Evolutionary conservation across 2,329 filamentous ascomycete species (phyloP), one percentile per base, ranked within the genome.

Genomic region (Thielaviopsis punctulata): DNA sequence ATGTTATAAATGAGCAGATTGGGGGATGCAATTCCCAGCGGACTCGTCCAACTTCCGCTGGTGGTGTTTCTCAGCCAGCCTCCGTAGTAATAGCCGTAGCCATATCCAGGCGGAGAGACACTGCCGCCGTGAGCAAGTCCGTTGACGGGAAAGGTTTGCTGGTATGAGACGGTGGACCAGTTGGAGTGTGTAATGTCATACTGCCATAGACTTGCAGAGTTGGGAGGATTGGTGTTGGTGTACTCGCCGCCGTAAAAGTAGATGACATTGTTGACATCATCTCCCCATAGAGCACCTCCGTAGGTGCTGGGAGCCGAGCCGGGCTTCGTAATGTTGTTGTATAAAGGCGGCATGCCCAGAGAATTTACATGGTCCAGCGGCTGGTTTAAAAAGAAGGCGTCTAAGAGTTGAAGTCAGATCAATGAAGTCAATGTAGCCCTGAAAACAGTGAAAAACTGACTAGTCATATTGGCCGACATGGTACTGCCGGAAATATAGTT

Each of bases 241-340:
- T 72, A 78, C 56, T 80, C 73, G 45, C 79, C 79, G 10, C 79
- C 79, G 58, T 75, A 82, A 2, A 78, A 66, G 60, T 79, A 82
- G 48, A 83, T 71, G 44, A 72, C 68, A 60, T 80, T 80, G 64
- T 83, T 82, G 39, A 77, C 68, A 23, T 71, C 66, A 60, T 82
- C 79, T 7, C 70, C 66, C 78, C 78, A 82, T 12, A 82, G 63
- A 2, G 72, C 61, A 24, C 68, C 70, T 30, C 70, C 70, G 49
- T 63, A 59, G 1, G 65, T 63, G 51, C 56, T 63, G 0, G 79
- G 79, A n/a, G 81, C 67, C 2, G 71, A 69, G 15, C 64, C 64
- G 55, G 79, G 77, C 60, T 82, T 82, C 36, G 71, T 73, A 8
- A 81, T 66, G 53, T 80, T 77, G 36, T 71, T 69, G 53, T 75